A percentile compares a stretch with the other conserved stretches of the same genome.
Evolutionary conservation across 306 rosid genomes (phyloP).

Genomic region (Amphicarpaea edgeworthii): DNA sequence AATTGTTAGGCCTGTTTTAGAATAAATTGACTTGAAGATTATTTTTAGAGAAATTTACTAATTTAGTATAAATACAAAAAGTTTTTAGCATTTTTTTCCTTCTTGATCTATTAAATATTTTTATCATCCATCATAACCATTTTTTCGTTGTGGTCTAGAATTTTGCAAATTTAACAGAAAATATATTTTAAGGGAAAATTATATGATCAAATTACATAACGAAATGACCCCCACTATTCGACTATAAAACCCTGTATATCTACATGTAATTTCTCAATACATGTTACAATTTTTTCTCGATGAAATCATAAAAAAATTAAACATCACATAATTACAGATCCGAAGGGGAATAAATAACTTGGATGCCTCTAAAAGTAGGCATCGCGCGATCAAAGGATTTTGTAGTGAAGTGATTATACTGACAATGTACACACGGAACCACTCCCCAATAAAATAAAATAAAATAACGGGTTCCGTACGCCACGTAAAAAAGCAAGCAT

Average conservation of each 20-base stretch:
- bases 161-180: background rate
- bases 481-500: too few relatives aligned
- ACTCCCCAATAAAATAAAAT: too few relatives aligned
- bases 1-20: too few relatives aligned
- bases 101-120: background rate
- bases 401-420: conserved; percentile 41
- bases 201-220: background rate
- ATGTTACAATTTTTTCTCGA: conserved; percentile 56
- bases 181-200: background rate
- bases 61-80: too few relatives aligned
- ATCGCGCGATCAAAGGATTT: conserved; percentile 39
- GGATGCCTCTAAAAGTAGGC: conserved; percentile 69
- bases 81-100: too few relatives aligned
- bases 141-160: background rate
- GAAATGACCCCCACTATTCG: conserved; percentile 18
- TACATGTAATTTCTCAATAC: conserved; percentile 46
- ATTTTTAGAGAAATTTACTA: too few relatives aligned
- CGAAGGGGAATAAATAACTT: conserved; percentile 43
- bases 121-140: background rate
- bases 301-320: background rate
- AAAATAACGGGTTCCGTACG: too few relatives aligned
- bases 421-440: conserved; percentile 31
- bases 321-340: conserved; percentile 55
- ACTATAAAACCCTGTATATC: conserved; percentile 18
- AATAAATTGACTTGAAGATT: too few relatives aligned